Conservation (phyloP, 352 stramenopile species). For the Pythium aquatile region DNA sequence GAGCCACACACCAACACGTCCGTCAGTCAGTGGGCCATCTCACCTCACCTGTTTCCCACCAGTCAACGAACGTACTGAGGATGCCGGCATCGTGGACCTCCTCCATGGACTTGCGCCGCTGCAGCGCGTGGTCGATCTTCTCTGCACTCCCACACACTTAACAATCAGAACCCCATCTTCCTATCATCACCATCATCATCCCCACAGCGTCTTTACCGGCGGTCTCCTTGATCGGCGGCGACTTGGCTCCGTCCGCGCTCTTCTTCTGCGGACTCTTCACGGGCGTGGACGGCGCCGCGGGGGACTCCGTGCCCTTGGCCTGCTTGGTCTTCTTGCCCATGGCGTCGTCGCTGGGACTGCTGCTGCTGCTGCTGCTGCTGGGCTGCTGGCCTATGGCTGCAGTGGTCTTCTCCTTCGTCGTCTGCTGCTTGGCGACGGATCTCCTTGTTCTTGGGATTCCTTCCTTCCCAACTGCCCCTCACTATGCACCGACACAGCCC, state of each 20-base stretch:
- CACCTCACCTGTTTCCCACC: background rate
- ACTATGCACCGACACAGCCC: background rate
- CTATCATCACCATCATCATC: background rate
- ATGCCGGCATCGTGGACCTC: conserved; percentile 48
- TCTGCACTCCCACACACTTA: conserved; percentile 21
- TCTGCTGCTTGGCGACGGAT: background rate
- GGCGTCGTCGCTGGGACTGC: conserved; percentile 8
- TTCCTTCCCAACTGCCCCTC: background rate
- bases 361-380: conserved; percentile 5
- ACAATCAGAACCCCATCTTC: background rate
- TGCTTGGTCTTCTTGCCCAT: conserved; percentile 76
- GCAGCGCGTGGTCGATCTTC: conserved; percentile 36
- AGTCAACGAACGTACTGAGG: conserved; percentile 30
- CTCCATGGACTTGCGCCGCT: conserved; percentile 48
- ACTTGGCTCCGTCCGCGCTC: conserved; percentile 12
- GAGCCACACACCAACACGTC: background rate
- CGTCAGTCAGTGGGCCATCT: background rate
- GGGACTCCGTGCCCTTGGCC: conserved; percentile 23
- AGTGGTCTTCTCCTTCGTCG: background rate
- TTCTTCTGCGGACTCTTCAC: conserved; percentile 30
- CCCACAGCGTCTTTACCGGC: conserved; percentile 13
- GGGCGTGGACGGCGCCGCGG: conserved; percentile 25
- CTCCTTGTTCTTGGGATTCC: background rate
- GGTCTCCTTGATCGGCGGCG: conserved; percentile 37
- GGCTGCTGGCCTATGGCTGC: conserved; percentile 39